phyloP scores from a whole-genome alignment of 2,329 filamentous ascomycete genomes.

The Nakataea oryzae region DNA sequence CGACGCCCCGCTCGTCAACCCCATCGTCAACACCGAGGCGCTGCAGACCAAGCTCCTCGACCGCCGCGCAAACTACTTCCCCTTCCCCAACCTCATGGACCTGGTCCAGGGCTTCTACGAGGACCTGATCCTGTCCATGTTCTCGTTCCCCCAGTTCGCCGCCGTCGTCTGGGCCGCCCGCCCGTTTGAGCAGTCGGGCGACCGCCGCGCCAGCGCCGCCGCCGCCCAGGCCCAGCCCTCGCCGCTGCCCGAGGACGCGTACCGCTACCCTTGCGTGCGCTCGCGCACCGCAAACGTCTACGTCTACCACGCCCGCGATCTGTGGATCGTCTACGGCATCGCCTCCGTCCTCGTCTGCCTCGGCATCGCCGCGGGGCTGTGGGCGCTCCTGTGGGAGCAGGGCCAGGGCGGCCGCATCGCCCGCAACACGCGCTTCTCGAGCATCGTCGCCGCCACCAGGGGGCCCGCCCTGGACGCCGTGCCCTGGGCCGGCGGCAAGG shows the following conservation, averaged over 20 bases:
- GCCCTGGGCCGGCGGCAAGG: conserved; percentile 9
- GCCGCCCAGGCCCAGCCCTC: background rate
- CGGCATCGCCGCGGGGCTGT: conserved; percentile 20
- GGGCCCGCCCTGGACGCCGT: conserved; percentile 27
- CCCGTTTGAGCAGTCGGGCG: conserved; percentile 15
- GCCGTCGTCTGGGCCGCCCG: conserved; percentile 23
- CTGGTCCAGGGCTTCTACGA: conserved; percentile 22
- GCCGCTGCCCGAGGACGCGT: conserved; percentile 2
- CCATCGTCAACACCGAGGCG: conserved; percentile 20
- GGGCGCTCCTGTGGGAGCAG: conserved; percentile 22
- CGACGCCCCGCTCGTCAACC: conserved; percentile 12
- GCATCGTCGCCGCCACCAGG: conserved; percentile 29
- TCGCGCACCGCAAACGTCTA: conserved; percentile 21
- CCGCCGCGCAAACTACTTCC: conserved; percentile 19
- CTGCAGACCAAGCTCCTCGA: conserved; percentile 31
- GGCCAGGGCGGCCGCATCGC: conserved; percentile 22
- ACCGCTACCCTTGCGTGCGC: conserved; percentile 19
- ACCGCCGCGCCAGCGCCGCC: conserved; percentile 7
- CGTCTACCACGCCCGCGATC: conserved; percentile 20
- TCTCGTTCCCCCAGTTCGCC: conserved; percentile 23
- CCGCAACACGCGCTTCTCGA: conserved; percentile 26
- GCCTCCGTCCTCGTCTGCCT: conserved; percentile 12
- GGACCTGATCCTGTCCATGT: conserved; percentile 24
- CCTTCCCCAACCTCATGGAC: conserved; percentile 15
- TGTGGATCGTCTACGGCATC: conserved; percentile 19